These are phyloP conservation scores for Xylaria hypoxylon DNA, from an alignment of 2,329 filamentous ascomycete genomes.

Conservation along the genomic window DNA sequence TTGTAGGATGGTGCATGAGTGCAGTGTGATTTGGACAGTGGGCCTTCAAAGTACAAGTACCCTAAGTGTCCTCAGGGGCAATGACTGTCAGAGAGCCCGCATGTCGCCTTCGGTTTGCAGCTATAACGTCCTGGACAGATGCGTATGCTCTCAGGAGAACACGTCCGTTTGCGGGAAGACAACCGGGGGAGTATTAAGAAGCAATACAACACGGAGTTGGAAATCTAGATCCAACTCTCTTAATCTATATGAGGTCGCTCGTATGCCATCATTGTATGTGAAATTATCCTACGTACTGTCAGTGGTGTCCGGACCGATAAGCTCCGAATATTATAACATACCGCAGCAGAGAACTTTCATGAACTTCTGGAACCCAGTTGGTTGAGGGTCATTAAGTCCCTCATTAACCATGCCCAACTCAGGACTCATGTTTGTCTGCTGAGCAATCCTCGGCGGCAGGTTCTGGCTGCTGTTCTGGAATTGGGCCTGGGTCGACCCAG, in stretches of 20 bases:
- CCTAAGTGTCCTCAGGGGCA: conserved; percentile 14
- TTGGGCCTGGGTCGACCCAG: conserved; percentile 92
- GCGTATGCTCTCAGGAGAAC: conserved; percentile 39
- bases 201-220: conserved; percentile 43
- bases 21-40: conserved; percentile 21
- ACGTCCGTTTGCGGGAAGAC: conserved; percentile 32
- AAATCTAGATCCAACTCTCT: conserved; percentile 47
- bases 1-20: conserved; percentile 9
- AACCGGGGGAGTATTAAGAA: conserved; percentile 49
- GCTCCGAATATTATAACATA: conserved; percentile 55
- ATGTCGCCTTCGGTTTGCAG: conserved; percentile 26
- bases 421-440: conserved; percentile 69
- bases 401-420: conserved; percentile 66
- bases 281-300: conserved; percentile 45
- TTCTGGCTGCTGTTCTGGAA: conserved; percentile 97
- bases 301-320: not conserved
- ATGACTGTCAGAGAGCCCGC: conserved; percentile 6
- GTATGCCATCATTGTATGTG: conserved; percentile 41
- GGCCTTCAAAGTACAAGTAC: conserved; percentile 11
- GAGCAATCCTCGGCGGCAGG: conserved; percentile 73
- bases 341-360: conserved; percentile 94
- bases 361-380: conserved; percentile 88
- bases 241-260: conserved; percentile 50
- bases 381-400: conserved; percentile 75
- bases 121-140: conserved; percentile 37